A percentile compares a stretch with the other conserved stretches of the same genome.
phyloP scores from a whole-genome alignment of 257 asterid species.

The Solanum pinnatisectum region DNA sequence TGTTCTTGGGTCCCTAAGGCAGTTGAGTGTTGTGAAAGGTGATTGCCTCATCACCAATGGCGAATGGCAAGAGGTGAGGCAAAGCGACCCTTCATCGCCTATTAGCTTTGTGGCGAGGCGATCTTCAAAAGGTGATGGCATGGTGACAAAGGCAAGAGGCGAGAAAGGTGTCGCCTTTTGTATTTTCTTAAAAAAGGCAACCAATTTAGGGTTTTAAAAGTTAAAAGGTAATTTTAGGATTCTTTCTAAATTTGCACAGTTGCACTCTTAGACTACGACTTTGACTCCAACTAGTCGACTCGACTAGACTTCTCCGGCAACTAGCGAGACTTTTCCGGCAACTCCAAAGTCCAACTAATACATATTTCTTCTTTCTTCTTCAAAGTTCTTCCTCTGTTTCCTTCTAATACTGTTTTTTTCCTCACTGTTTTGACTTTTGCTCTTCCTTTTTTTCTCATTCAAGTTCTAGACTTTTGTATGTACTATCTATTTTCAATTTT shows the following conservation, averaged over 20 bases:
- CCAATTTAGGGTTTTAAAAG: not conserved
- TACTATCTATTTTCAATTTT: not conserved
- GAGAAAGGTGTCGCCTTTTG: not conserved
- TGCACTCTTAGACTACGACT: not conserved
- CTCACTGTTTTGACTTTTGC: not conserved
- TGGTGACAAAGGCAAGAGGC: not conserved
- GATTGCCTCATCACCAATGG: not conserved
- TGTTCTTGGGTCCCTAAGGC: not conserved
- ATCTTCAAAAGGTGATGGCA: not conserved
- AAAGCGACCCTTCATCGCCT: not conserved
- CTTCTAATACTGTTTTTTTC: not conserved
- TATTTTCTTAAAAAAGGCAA: not conserved
- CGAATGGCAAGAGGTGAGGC: not conserved
- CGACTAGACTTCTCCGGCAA: not conserved
- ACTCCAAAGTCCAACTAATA: not conserved
- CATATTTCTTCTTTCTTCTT: not conserved
- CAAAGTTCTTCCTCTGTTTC: not conserved
- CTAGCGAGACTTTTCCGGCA: not conserved
- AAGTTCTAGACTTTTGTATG: not conserved
- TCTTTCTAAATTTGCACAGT: not conserved
- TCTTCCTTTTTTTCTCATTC: not conserved
- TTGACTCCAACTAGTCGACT: not conserved
- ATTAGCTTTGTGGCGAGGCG: not conserved
- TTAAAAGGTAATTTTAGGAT: not conserved
- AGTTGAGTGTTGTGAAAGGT: not conserved